A percentile compares a stretch with the other conserved stretches of the same genome.
Evolutionary conservation across 169 alveolate species (phyloP).

Genomic region (Plasmodium coatneyi): DNA sequence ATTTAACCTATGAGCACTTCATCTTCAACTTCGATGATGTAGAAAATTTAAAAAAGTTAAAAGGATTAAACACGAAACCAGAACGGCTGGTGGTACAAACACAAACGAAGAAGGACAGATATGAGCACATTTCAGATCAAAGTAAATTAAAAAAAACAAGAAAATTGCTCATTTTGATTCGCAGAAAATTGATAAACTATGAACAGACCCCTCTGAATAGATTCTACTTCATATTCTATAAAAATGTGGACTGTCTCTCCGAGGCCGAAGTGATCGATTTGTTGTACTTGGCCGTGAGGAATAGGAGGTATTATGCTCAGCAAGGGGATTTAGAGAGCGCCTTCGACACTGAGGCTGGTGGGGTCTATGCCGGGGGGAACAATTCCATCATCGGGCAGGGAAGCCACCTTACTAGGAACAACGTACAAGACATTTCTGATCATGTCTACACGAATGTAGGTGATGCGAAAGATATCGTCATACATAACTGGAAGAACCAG

Average conservation of each 20-base stretch:
- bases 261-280: constrained; percentile 31
- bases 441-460: background rate
- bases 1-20: constrained; percentile 6
- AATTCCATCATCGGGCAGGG: background rate
- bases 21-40: constrained; percentile 67
- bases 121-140: constrained; percentile 34
- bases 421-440: constrained; percentile 34
- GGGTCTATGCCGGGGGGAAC: background rate
- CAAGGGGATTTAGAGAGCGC: background rate
- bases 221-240: constrained; percentile 50
- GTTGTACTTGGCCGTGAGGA: constrained; percentile 30
- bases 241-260: constrained; percentile 35
- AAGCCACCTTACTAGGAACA: background rate
- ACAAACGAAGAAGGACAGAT: background rate
- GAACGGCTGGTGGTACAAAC: background rate
- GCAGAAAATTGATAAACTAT: constrained; percentile 32
- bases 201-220: constrained; percentile 40
- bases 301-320: constrained; percentile 16
- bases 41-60: constrained; percentile 66
- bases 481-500: background rate
- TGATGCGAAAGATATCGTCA: background rate
- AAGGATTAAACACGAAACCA: background rate
- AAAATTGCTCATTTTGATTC: constrained; percentile 12
- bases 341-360: background rate
- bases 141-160: constrained; percentile 48